Evolutionary conservation across 768 basidiomycete genomes (phyloP).

Genomic region (Nidula microcarpa): DNA sequence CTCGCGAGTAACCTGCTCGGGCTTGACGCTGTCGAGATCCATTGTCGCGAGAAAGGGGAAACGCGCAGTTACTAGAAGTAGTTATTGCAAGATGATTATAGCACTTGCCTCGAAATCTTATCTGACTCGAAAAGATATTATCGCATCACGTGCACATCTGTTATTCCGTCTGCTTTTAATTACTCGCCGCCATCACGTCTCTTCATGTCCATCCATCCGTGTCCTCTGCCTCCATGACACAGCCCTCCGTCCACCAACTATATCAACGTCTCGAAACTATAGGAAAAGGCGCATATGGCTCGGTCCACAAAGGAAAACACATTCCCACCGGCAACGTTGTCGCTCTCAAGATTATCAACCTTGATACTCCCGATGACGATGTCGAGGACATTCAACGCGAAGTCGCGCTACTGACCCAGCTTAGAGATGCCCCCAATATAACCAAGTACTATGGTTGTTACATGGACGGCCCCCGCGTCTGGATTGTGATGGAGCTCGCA

Average conservation of each 20-base stretch:
- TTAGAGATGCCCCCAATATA: conserved; percentile 86
- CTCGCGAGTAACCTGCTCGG: conserved; percentile 59
- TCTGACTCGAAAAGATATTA: background rate
- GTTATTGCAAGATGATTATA: background rate
- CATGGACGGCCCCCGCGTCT: conserved; percentile 91
- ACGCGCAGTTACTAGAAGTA: background rate
- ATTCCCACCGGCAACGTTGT: conserved; percentile 83
- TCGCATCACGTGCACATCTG: background rate
- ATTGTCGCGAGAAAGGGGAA: conserved; percentile 24
- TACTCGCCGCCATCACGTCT: conserved; percentile 1
- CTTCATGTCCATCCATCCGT: background rate
- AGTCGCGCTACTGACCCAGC: conserved; percentile 86
- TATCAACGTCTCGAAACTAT: conserved; percentile 88
- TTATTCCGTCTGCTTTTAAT: background rate
- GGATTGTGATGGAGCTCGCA: conserved; percentile 99
- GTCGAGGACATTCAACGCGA: conserved; percentile 96
- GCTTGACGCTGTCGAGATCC: conserved; percentile 60
- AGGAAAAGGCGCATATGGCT: conserved; percentile 94
- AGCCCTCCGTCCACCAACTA: conserved; percentile 71
- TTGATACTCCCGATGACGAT: conserved; percentile 95
- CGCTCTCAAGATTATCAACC: conserved; percentile 97
- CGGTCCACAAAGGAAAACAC: conserved; percentile 89
- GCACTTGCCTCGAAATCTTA: background rate
- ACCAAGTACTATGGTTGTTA: conserved; percentile 97
- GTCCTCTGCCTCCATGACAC: conserved; percentile 27